A percentile compares a stretch with the other conserved stretches of the same genome.
phyloP scores from a whole-genome alignment of 176 grass and related monocot genomes.

The Aegilops bicornis region DNA sequence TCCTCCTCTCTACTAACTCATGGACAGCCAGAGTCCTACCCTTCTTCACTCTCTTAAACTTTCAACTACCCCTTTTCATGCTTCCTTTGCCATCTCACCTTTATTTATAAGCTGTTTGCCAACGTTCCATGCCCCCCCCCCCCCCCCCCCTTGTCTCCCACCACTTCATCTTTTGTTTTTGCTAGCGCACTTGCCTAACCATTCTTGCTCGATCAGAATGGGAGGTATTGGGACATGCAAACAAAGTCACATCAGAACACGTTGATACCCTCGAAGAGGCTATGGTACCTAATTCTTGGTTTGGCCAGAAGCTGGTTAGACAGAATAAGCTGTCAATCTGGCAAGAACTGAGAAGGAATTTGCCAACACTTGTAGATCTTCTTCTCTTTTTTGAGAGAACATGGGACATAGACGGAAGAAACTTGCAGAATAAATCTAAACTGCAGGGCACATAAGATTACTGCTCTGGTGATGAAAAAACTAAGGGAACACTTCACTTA shows the following conservation, averaged over 20 bases:
- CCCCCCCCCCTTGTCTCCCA: neutral
- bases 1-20: neutral
- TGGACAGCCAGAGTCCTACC: neutral
- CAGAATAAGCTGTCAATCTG: no score
- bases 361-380: no score
- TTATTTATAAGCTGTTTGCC: neutral
- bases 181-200: neutral
- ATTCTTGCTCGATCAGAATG: neutral
- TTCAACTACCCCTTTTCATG: neutral
- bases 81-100: neutral
- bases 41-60: neutral
- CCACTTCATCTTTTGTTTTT: neutral
- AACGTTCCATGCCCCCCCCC: neutral
- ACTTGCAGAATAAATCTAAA: no score
- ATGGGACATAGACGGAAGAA: no score
- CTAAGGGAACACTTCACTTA: no score
- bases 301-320: no score
- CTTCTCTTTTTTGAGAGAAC: no score
- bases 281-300: no score
- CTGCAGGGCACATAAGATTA: no score
- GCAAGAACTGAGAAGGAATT: no score
- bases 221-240: neutral
- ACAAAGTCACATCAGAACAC: neutral
- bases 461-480: no score
- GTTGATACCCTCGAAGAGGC: no score